Percentiles rank a stretch among this genome's conserved stretches.
phyloP scores from a whole-genome alignment of 192 early-diverging fungal species.

The Gryganskiella cystojenkinii region DNA sequence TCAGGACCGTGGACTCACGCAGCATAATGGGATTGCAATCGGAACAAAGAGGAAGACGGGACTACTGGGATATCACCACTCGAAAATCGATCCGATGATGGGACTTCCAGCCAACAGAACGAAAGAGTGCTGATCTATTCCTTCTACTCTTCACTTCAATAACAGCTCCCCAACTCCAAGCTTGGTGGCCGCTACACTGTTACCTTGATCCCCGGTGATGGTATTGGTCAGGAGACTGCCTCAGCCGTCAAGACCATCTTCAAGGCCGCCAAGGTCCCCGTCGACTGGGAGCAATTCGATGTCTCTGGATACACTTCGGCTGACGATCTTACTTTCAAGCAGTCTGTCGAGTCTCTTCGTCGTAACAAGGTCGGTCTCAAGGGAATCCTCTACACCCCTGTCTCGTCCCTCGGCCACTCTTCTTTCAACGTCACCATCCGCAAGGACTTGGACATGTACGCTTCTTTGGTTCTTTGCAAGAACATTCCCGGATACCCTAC shows the following conservation, averaged over 20 bases:
- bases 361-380: constrained; percentile 99
- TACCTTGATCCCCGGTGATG: constrained; percentile 98
- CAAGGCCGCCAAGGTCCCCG: constrained; percentile 89
- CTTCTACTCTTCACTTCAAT: not conserved
- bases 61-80: too few relatives aligned
- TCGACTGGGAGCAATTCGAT: constrained; percentile 98
- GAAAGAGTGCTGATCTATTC: not conserved
- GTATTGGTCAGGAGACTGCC: constrained; percentile 94
- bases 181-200: constrained; percentile 96
- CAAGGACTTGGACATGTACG: constrained; percentile 98
- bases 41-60: too few relatives aligned
- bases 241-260: constrained; percentile 93
- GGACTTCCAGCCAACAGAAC: too few relatives aligned
- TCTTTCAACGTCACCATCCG: constrained; percentile 97
- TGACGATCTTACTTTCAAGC: constrained; percentile 84
- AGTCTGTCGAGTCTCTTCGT: constrained; percentile 90
- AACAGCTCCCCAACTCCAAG: constrained; percentile 58
- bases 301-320: constrained; percentile 89
- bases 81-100: too few relatives aligned
- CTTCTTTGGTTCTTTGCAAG: constrained; percentile 90
- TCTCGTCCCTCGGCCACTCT: constrained; percentile 82
- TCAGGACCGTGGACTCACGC: too few relatives aligned
- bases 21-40: too few relatives aligned
- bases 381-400: constrained; percentile 92
- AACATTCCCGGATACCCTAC: constrained; percentile 88